Evolutionary conservation across 1,284 basidiomycete species (phyloP).

Genomic region (Ustilago crameri): DNA sequence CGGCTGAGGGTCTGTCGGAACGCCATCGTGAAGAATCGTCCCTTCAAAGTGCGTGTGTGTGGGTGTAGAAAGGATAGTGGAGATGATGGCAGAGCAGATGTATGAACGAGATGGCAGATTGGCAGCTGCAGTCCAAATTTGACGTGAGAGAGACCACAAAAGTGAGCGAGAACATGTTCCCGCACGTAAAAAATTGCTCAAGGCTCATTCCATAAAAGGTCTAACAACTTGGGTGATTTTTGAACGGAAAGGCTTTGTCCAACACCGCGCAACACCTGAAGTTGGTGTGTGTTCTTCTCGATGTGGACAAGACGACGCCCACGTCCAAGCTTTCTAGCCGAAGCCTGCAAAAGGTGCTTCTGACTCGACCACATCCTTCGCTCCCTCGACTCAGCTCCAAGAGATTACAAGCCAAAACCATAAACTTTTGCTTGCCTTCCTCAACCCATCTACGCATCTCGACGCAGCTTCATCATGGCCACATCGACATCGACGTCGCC

Average conservation of each 20-base stretch:
- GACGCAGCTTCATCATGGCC: not conserved
- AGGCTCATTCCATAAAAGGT: not conserved
- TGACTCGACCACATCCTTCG: not conserved
- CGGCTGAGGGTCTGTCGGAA: constrained; percentile 15
- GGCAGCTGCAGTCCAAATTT: constrained; percentile 1
- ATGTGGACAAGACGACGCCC: no score
- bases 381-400: not conserved
- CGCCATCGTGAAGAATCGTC: constrained; percentile 16
- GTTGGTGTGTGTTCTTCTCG: constrained; percentile 4
- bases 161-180: constrained; percentile 4
- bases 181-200: constrained; percentile 8
- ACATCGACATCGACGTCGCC: constrained; percentile 2
- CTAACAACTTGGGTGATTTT: not conserved
- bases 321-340: no score
- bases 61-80: not conserved
- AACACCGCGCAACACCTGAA: constrained; percentile 12
- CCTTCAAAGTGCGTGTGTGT: no score
- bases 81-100: not conserved
- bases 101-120: constrained; percentile 1
- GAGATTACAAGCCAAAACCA: not conserved
- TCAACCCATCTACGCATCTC: not conserved
- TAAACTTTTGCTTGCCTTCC: not conserved
- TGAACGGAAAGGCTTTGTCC: constrained; percentile 16
- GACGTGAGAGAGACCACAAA: not conserved
- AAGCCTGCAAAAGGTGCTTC: no score